A percentile compares a stretch with the other conserved stretches of the same genome.
Evolutionary conservation across 140 eudicot species (phyloP).

Genomic region (Ambrosia hybrid): DNA sequence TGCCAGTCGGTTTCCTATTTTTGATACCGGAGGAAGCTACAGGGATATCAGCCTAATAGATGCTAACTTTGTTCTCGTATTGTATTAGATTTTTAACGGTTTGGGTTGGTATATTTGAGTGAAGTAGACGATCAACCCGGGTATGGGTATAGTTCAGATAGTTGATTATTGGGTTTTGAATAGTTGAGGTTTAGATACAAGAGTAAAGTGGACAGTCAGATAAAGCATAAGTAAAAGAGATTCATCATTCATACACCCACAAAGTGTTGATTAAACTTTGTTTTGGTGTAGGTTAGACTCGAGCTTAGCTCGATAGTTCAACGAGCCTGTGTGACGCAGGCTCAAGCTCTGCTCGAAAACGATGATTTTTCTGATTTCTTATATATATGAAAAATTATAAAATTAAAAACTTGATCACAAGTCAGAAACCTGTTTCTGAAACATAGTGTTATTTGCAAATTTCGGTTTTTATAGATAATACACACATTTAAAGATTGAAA

Average conservation of each 20-base stretch:
- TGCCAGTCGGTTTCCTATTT: constrained; percentile 69
- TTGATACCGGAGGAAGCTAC: constrained; percentile 95
- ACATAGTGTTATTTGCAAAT: too few species aligned
- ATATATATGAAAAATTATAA: too few species aligned
- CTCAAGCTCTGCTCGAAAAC: not conserved
- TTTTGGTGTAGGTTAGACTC: not conserved
- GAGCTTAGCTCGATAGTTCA: not conserved
- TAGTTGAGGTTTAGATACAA: not conserved
- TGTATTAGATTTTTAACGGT: constrained; percentile 11
- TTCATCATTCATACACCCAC: not conserved
- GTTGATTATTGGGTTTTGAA: not conserved
- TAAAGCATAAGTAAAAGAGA: not conserved
- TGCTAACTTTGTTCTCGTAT: not conserved
- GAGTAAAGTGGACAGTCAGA: not conserved
- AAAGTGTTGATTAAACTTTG: not conserved
- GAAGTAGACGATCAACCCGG: not conserved
- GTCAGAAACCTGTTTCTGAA: too few species aligned
- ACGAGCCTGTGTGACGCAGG: not conserved
- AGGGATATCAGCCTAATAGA: constrained; percentile 79
- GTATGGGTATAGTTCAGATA: constrained; percentile 23
- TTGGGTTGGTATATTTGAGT: not conserved
- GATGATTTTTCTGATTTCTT: not conserved
- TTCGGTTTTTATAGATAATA: too few species aligned
- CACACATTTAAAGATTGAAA: too few species aligned
- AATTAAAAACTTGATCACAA: too few species aligned